A percentile compares a stretch with the other conserved stretches of the same genome.
Conservation (phyloP, 805 yeast species). For the Starmerella scarabaei region DNA sequence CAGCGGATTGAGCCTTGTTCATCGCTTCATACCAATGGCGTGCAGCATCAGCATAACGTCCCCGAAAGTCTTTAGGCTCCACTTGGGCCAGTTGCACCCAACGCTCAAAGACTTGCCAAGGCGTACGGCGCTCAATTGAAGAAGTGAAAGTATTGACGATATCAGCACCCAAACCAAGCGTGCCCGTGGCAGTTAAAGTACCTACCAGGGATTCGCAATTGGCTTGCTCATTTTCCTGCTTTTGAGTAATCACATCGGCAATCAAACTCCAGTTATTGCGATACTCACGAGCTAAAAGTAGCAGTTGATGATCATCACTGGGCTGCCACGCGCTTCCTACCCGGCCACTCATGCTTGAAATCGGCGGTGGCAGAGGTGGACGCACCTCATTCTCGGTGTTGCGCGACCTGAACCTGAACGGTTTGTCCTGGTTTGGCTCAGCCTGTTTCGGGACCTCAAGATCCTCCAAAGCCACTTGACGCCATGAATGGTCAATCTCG, state of each 20-base stretch:
- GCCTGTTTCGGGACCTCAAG: not conserved
- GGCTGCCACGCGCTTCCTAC: slow-evolving; percentile 96
- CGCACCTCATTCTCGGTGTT: slow-evolving; percentile 33
- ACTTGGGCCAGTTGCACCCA: slow-evolving; percentile 85
- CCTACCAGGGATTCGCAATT: not conserved
- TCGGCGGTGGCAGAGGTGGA: slow-evolving; percentile 86
- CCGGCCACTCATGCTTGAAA: slow-evolving; percentile 65
- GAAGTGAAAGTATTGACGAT: slow-evolving; percentile 48
- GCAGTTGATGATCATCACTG: slow-evolving; percentile 71
- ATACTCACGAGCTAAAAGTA: slow-evolving; percentile 71
- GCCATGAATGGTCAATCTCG: slow-evolving; percentile 24
- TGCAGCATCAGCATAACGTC: slow-evolving; percentile 68
- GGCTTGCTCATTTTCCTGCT: slow-evolving; percentile 29
- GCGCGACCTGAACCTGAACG: no score
- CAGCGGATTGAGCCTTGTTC: slow-evolving; percentile 72
- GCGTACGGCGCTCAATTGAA: slow-evolving; percentile 86
- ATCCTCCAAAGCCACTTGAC: slow-evolving; percentile 20
- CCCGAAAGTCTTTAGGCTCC: slow-evolving; percentile 76
- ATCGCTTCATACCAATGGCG: slow-evolving; percentile 89
- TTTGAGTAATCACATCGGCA: slow-evolving; percentile 55
- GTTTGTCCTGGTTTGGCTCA: no score
- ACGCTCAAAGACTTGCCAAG: slow-evolving; percentile 98
- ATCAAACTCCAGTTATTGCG: slow-evolving; percentile 90
- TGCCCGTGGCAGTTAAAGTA: not conserved
- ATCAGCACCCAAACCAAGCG: not conserved